phyloP scores from a whole-genome alignment of 768 basidiomycete genomes.

The Russula griseocarnosa region DNA sequence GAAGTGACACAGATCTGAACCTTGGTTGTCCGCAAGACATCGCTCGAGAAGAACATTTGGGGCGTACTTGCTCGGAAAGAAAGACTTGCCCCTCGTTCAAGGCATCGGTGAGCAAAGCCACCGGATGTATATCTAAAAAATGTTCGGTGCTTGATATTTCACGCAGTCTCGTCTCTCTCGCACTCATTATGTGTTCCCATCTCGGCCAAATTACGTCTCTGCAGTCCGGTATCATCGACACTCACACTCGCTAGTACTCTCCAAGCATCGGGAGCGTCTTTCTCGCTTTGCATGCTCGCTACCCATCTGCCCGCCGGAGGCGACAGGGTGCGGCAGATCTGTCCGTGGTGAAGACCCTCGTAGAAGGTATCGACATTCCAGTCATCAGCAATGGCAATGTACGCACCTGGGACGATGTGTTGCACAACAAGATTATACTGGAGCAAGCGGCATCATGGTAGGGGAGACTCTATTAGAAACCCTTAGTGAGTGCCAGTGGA shows the following conservation, averaged over 20 bases:
- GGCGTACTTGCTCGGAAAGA: constrained; percentile 68
- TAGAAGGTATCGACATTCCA: constrained; percentile 48
- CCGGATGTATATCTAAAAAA: not conserved
- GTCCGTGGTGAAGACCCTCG: constrained; percentile 52
- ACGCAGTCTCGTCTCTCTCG: constrained; percentile 59
- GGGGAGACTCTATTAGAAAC: constrained; percentile 72
- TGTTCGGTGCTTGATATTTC: not conserved
- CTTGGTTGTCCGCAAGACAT: constrained; percentile 75
- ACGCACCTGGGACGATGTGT: constrained; percentile 52
- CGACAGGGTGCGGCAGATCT: constrained; percentile 72
- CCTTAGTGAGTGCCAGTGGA: constrained; percentile 50
- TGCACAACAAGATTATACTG: constrained; percentile 51
- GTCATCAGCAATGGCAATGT: constrained; percentile 82
- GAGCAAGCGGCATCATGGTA: constrained; percentile 76
- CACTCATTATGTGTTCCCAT: constrained; percentile 59
- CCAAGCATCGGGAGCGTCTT: constrained; percentile 62
- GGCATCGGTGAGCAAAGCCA: constrained; percentile 49
- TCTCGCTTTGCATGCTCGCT: constrained; percentile 74
- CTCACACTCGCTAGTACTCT: constrained; percentile 53
- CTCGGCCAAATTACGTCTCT: constrained; percentile 53
- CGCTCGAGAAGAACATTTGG: constrained; percentile 67
- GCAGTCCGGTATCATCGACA: constrained; percentile 46
- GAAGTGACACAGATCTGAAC: constrained; percentile 57
- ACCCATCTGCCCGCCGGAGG: constrained; percentile 63
- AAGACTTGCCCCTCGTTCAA: constrained; percentile 67